Evolutionary conservation across 257 asterid species (phyloP), one percentile per base, ranked within the genome.

Genomic region (Ilex asprella): DNA sequence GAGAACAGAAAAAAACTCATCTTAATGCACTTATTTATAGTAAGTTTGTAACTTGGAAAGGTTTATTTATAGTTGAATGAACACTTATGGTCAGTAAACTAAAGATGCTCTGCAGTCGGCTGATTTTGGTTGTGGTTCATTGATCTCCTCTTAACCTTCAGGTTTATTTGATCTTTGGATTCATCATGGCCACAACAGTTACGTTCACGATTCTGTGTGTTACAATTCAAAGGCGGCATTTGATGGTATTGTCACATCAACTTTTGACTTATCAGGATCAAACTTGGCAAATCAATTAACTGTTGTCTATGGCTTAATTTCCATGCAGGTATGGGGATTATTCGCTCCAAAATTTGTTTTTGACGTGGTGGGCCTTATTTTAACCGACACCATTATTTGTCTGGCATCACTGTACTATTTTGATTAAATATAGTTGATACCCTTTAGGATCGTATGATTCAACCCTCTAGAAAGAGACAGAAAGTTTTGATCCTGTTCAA

Each of bases 311-410:
- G n/a, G 16, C 15, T 50, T 50, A 53, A 16, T 51, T 60, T 68
- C 53, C 8, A 16, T 74, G 83, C 88, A 89, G 97, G 97, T 91
- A 12, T 92, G 99, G 99, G 99, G 97, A 62, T 75, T 92, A 71
- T 92, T 89, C 71, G 97, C 99, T 29, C 99, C 97, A 32, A 92
- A 92, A 73, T 89, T 92, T 74, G 97, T 92, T 60, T 92, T 92
- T 13, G 97, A 92, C 54, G 95, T 83, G 14, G 89, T 86, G 47
- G 96, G 94, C 30, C 95, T 92, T 68, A 70, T 86, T 63, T 80
- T 92, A 7, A 67, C 82, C 0, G 99, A 89, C 77, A 39, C 82
- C 3, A 9, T 85, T 35, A 89, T 84, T 65, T 78, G 89, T 64
- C 32, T 86, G 59, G 87, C 97, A n/a, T 85, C 97, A 35, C 66